These are phyloP conservation scores for Sclerotinia subarctica DNA, from an alignment of 2,329 filamentous ascomycete genomes.

Conservation along the genomic window DNA sequence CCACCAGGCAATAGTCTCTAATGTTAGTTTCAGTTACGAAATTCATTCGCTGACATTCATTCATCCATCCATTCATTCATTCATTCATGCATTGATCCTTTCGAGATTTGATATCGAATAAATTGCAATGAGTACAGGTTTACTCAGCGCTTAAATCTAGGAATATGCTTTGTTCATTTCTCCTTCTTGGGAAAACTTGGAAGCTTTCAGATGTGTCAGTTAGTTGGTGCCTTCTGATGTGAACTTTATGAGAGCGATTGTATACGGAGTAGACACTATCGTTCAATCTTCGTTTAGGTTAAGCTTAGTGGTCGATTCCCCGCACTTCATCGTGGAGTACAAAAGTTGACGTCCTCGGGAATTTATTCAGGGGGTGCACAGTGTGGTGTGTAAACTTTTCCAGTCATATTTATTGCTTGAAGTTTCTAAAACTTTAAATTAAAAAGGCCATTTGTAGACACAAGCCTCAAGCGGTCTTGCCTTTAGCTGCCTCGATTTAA, in stretches of 20 bases:
- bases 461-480: not conserved
- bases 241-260: not conserved
- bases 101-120: not conserved
- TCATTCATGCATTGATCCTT: not conserved
- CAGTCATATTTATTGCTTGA: too few relatives aligned
- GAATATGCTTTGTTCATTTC: not conserved
- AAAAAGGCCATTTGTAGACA: not conserved
- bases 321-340: too few relatives aligned
- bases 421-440: too few relatives aligned
- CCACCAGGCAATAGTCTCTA: not conserved
- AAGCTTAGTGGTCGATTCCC: too few relatives aligned
- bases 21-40: conserved; percentile 9
- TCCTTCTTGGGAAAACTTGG: not conserved
- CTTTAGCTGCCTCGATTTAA: not conserved
- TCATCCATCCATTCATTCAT: not conserved
- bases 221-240: not conserved
- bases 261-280: too few relatives aligned
- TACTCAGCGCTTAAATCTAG: not conserved
- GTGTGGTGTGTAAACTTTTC: too few relatives aligned
- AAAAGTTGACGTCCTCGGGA: too few relatives aligned
- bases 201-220: not conserved
- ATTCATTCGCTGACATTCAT: conserved; percentile 10
- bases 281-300: too few relatives aligned
- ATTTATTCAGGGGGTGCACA: too few relatives aligned
- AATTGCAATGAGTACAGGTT: not conserved